Base-by-base conservation (phyloP, 2,329 filamentous ascomycete genomes). In the Thermomyces lanuginosus region DNA sequence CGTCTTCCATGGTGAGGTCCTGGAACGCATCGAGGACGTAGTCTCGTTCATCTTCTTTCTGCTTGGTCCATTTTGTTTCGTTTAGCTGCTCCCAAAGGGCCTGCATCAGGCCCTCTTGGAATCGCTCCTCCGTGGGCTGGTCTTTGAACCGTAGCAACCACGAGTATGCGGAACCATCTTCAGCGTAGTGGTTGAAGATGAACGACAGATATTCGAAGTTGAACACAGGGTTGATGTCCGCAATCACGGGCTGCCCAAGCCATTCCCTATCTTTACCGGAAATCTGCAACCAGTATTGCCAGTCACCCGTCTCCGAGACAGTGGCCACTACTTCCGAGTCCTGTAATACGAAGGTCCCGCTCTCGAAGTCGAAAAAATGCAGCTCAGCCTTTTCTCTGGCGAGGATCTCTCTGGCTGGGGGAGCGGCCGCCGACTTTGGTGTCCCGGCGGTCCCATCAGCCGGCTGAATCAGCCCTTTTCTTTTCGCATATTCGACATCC, bases 191-290 rank as follows among this genome's bases (percentile, higher is more conserved):
- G 45, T 98, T 98, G 66, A 98, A 98, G 45, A 98, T 93, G 50
- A 95, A 95, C 0, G 86, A 95, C n/a, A 92, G 64, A 43, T 86
- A 95, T 51, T 98, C 89, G 39, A 93, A 95, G 56, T 95, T 95
- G 63, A 95, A 98, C 11, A 98, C 84, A 0, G 89, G 89, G 43
- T 95, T 95, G 53, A 95, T 82, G 41, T 98, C 89, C 5, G 81
- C 76, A 16, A 83, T 64, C 16, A 98, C 72, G 2, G 76, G 68
- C 37, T 92, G 80, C 12, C 83, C 83, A 2, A 98, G 62, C 81
- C 83, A 93, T 28, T 84, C 73, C 43, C 72, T 74, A 17, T 80
- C 71, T 20, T 69, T 64, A 35, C 76, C 75, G 21, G 70, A 69
- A 29, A 95, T 76, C 45, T 93, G 81, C 16, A 98, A 62, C 83